Conservation (phyloP, 768 basidiomycete genomes). For the Tricholoma terreum region DNA sequence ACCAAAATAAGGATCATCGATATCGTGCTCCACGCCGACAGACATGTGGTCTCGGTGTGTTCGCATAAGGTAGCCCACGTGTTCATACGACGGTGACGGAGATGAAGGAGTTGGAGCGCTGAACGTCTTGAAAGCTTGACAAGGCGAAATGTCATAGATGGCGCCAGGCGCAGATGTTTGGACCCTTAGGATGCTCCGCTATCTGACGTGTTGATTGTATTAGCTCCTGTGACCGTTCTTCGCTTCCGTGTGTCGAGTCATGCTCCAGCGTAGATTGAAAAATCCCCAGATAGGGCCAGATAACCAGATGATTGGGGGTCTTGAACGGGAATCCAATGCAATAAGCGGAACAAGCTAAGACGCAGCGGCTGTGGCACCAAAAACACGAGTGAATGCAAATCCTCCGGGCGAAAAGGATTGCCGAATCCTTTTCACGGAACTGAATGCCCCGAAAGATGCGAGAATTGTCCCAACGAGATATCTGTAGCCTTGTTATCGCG, state of each 20-base stretch:
- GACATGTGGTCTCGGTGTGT: neutral
- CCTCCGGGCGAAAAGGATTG: neutral
- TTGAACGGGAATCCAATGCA: neutral
- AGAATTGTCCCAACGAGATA: neutral
- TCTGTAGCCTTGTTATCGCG: neutral
- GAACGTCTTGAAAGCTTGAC: too few relatives aligned
- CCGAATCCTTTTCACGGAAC: neutral
- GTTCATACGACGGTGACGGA: neutral
- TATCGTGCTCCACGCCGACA: neutral
- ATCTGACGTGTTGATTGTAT: neutral
- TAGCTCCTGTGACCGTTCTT: neutral
- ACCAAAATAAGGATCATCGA: too few relatives aligned
- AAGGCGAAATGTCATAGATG: too few relatives aligned
- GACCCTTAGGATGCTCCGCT: too few relatives aligned
- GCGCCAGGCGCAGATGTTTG: too few relatives aligned
- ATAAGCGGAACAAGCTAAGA: neutral
- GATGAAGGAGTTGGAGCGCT: neutral
- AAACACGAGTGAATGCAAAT: neutral
- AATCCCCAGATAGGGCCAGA: neutral
- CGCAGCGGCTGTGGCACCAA: neutral
- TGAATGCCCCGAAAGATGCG: neutral
- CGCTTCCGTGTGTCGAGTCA: neutral
- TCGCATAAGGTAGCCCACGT: neutral
- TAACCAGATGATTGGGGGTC: too few relatives aligned
- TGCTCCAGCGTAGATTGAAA: neutral